Evolutionary conservation across 2,329 filamentous ascomycete species (phyloP).

Genomic region (Aspergillus versicolor): DNA sequence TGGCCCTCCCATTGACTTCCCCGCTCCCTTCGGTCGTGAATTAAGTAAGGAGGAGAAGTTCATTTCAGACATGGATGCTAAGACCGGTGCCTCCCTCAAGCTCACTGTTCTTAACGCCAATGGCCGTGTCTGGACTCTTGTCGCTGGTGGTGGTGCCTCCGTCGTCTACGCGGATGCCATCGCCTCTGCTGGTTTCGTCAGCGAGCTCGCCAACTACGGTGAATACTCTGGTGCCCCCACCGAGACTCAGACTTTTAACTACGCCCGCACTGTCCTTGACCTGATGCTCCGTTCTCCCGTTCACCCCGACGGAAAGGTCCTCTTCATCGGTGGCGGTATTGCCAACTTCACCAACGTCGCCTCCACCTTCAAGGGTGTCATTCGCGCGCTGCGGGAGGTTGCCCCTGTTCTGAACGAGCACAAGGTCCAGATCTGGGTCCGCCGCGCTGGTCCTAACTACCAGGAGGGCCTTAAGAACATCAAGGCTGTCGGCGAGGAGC

Average conservation of each 20-base stretch:
- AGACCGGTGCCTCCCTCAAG: slow-evolving; percentile 98
- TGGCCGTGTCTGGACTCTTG: slow-evolving; percentile 95
- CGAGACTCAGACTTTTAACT: slow-evolving; percentile 99
- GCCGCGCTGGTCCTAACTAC: slow-evolving; percentile 91
- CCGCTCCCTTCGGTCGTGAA: slow-evolving; percentile 97
- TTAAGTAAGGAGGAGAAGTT: slow-evolving; percentile 98
- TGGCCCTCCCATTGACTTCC: slow-evolving; percentile 98
- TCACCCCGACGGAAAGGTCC: slow-evolving; percentile 88
- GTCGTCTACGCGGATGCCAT: slow-evolving; percentile 99
- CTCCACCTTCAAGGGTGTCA: slow-evolving; percentile 99
- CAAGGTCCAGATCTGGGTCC: slow-evolving; percentile 97
- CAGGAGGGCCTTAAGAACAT: slow-evolving; percentile 99
- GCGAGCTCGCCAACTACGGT: slow-evolving; percentile 98
- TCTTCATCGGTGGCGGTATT: slow-evolving; percentile 99
- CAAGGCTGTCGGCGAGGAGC: slow-evolving; percentile 91
- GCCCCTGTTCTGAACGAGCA: slow-evolving; percentile 84
- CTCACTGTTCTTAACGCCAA: slow-evolving; percentile 89
- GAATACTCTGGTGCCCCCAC: slow-evolving; percentile 99
- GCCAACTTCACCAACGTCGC: slow-evolving; percentile 99
- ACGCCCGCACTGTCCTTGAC: slow-evolving; percentile 93
- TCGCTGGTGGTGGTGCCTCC: slow-evolving; percentile 98
- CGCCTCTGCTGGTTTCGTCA: slow-evolving; percentile 89
- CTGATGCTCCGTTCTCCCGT: slow-evolving; percentile 91
- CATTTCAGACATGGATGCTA: slow-evolving; percentile 97
- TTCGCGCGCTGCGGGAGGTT: slow-evolving; percentile 89